Evolutionary conservation across 2,329 filamentous ascomycete species (phyloP).

Genomic region (Ophiostoma montium): DNA sequence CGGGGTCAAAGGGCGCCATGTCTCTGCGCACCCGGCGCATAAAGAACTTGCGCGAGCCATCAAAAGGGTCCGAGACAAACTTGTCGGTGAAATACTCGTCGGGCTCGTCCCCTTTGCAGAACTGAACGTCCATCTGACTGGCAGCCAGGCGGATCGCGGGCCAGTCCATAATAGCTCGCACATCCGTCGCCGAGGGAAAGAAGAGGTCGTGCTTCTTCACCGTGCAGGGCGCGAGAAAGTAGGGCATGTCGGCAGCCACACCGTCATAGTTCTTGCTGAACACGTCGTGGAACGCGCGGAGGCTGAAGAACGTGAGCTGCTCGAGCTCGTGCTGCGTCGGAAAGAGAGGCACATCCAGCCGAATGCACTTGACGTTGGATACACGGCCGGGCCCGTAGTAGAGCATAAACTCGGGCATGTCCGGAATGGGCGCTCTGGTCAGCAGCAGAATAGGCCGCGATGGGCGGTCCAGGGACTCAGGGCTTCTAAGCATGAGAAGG

Average conservation of each 20-base stretch:
- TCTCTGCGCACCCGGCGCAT: slow-evolving; percentile 37
- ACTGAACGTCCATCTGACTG: slow-evolving; percentile 16
- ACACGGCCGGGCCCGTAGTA: slow-evolving; percentile 52
- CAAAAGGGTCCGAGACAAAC: slow-evolving; percentile 42
- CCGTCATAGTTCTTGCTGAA: slow-evolving; percentile 78
- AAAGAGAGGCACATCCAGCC: slow-evolving; percentile 29
- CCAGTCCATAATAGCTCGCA: slow-evolving; percentile 44
- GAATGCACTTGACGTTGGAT: slow-evolving; percentile 40
- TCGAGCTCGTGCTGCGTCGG: slow-evolving; percentile 30
- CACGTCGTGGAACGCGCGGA: slow-evolving; percentile 64
- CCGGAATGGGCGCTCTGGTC: slow-evolving; percentile 50
- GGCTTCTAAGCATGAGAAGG: slow-evolving; percentile 42
- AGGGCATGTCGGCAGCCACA: slow-evolving; percentile 52
- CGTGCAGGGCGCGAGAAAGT: slow-evolving; percentile 58
- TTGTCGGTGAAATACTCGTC: slow-evolving; percentile 33
- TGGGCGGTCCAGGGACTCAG: slow-evolving; percentile 39
- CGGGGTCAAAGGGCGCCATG: slow-evolving; percentile 48
- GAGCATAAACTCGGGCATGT: slow-evolving; percentile 53
- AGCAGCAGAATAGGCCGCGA: slow-evolving; percentile 57
- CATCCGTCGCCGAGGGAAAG: slow-evolving; percentile 10
- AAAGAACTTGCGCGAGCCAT: slow-evolving; percentile 51
- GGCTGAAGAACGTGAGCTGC: slow-evolving; percentile 54
- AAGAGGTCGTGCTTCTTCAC: slow-evolving; percentile 16
- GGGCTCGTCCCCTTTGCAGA: slow-evolving; percentile 28
- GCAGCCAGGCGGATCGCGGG: slow-evolving; percentile 14